phyloP scores from a whole-genome alignment of 345 rosid species.

The Pistacia atlantica region DNA sequence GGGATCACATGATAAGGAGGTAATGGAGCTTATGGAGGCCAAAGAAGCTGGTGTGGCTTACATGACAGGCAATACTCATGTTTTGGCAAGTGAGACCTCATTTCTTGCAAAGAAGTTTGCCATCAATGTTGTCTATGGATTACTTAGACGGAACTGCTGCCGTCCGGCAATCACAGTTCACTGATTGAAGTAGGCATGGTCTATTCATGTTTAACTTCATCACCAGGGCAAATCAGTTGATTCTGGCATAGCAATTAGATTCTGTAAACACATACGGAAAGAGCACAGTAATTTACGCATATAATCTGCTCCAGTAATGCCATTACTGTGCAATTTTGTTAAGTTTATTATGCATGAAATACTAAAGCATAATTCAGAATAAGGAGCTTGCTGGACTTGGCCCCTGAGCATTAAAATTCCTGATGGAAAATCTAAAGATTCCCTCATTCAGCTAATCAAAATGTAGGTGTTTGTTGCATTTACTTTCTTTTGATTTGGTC shows the following conservation, averaged over 20 bases:
- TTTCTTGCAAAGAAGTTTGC: constrained; percentile 34
- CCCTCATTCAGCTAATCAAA: neutral
- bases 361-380: neutral
- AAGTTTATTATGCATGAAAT: neutral
- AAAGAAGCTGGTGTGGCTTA: constrained; percentile 44
- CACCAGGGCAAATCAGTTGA: neutral
- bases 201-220: constrained; percentile 29
- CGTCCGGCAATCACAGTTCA: constrained; percentile 30
- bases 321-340: neutral
- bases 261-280: too few species aligned
- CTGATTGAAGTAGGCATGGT: constrained; percentile 42
- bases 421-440: neutral
- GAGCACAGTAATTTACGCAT: neutral
- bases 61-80: constrained; percentile 35
- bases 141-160: constrained; percentile 38
- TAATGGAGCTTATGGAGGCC: constrained; percentile 36
- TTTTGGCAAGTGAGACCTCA: constrained; percentile 30
- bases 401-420: too few species aligned
- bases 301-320: neutral
- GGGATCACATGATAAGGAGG: constrained; percentile 20
- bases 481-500: neutral
- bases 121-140: constrained; percentile 37
- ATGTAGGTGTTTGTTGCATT: neutral
- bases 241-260: too few species aligned
- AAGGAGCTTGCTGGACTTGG: too few species aligned